Evolutionary conservation across 768 basidiomycete genomes (phyloP), one percentile per base, ranked within the genome.

Genomic region (Phaffia australis): DNA sequence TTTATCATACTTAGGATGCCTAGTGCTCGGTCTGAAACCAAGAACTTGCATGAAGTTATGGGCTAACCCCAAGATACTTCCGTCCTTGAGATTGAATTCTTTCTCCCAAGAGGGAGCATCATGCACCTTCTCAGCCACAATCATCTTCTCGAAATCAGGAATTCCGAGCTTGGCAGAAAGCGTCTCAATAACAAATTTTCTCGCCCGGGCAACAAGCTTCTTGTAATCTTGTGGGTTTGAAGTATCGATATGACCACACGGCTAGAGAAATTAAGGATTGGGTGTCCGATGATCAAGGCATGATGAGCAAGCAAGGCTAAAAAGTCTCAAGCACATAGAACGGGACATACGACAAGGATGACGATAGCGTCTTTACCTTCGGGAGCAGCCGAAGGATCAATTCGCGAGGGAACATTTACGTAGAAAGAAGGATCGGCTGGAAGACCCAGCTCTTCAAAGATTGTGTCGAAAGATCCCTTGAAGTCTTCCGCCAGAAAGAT

Each of bases 391-490:
- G 77, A 69, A 6, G 76, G 72, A 63, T 79, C 79, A 23, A 76
- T 75, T 25, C 69, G 68, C 2, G 76, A 76, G 1, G 79, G 79
- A 3, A 79, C 77, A 68, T 79, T 79, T 70, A 79, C 77, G 72
- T 79, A 78, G 73, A 79, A 79, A 18, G 75, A 76, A 4, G 78
- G 77, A 56, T 79, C 79, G 42, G 74, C 70, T 3, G 79, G 79
- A 71, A 79, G 75, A 30, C 72, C 71, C 60, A 77, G 74, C 14
- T 74, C 70, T 47, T 77, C 74, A 74, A 79, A 79, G 69, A 79
- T 79, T 48, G 75, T 74, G 63, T 79, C 78, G 71, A 79, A 79
- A 6, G 76, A 78, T 56, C 74, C 77, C 48, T 76, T 73, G 70
- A 79, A 79, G 60, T 78, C 76, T 56, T 79, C 77, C 1, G 79